Base-by-base conservation (phyloP, 768 basidiomycete species). In the Boletus sensibilis region DNA sequence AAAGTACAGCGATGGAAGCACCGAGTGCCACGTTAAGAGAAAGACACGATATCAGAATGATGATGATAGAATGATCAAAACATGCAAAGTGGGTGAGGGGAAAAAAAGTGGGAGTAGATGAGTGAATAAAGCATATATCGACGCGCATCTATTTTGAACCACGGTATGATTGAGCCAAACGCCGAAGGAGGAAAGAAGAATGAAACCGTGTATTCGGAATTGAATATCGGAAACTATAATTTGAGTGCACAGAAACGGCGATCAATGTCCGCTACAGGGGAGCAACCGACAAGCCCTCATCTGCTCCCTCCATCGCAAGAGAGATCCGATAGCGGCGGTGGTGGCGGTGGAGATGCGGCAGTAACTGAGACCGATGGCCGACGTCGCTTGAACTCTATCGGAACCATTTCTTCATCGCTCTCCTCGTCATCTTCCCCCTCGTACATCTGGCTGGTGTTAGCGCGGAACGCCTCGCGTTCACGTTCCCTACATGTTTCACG, bases 371-470 rank as follows among this genome's bases (percentile, higher is more conserved):
- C 60, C 50, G 73, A 73, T 25, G 72, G 69, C 42, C 69, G 62
- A 44, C 73, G 67, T 44, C 72, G 71, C 59, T 71, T 72, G 57
- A 76, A 60, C 49, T 72, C 72, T 59, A 72, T 66, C 50, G 73
- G 68, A 20, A 62, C 53, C 23, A 35, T 66, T 53, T 74, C 76
- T 21, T 76, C 77, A 4, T 71, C 75, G 43, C 68, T 71, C 57
- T 72, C 73, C 45, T 72, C 75, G 21, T 68, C 73, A 9, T 65
- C 72, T 33, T 69, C 64, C 4, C 64, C 68, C 4, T 57, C 59
- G 39, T 72, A 77, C 64, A 69, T 61, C 58, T 65, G 70, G 57
- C 70, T 71, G 47, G 66, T 63, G 55, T 69, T 72, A 52, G 73
- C 66, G 29, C 63, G 72, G 37, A 72, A 60, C 9, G 57, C 54